Conservation (phyloP, 768 basidiomycete genomes). For the Boletus vermiculosoides region DNA sequence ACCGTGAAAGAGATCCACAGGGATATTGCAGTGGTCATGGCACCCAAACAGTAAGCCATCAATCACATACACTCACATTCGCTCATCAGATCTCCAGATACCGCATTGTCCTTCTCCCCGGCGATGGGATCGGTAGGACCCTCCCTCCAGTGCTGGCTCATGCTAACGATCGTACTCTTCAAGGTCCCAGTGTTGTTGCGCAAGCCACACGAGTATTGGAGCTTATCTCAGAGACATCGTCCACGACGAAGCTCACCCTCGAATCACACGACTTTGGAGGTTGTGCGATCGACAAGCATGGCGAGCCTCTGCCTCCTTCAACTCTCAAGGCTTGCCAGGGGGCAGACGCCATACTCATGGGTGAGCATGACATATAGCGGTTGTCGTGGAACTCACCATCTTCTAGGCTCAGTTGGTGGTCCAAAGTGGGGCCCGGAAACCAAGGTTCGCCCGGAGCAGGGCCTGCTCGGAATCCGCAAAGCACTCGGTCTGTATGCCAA, state of each 20-base stretch:
- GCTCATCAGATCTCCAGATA: slow-evolving; percentile 49
- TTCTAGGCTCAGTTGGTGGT: slow-evolving; percentile 93
- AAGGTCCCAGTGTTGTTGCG: slow-evolving; percentile 87
- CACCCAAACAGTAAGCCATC: slow-evolving; percentile 43
- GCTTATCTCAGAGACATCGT: slow-evolving; percentile 57
- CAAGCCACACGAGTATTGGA: slow-evolving; percentile 86
- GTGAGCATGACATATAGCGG: slow-evolving; percentile 42
- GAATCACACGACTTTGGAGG: slow-evolving; percentile 85
- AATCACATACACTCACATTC: slow-evolving; percentile 2
- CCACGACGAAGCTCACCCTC: slow-evolving; percentile 70
- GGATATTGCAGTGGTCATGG: slow-evolving; percentile 30
- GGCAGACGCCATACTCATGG: slow-evolving; percentile 96
- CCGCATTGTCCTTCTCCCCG: slow-evolving; percentile 86
- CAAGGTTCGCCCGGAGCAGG: slow-evolving; percentile 89
- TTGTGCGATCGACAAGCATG: slow-evolving; percentile 83
- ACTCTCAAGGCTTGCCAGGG: slow-evolving; percentile 88
- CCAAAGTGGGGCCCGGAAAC: slow-evolving; percentile 95
- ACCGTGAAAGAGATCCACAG: neutral
- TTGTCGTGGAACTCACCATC: slow-evolving; percentile 1
- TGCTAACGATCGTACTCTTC: slow-evolving; percentile 1
- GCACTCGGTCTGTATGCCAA: slow-evolving; percentile 95
- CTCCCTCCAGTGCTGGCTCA: neutral
- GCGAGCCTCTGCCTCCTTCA: slow-evolving; percentile 80
- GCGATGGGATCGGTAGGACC: slow-evolving; percentile 89
- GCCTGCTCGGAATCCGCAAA: slow-evolving; percentile 86